phyloP scores from a whole-genome alignment of 2,329 filamentous ascomycete species.

The Calonectria hongkongensis region DNA sequence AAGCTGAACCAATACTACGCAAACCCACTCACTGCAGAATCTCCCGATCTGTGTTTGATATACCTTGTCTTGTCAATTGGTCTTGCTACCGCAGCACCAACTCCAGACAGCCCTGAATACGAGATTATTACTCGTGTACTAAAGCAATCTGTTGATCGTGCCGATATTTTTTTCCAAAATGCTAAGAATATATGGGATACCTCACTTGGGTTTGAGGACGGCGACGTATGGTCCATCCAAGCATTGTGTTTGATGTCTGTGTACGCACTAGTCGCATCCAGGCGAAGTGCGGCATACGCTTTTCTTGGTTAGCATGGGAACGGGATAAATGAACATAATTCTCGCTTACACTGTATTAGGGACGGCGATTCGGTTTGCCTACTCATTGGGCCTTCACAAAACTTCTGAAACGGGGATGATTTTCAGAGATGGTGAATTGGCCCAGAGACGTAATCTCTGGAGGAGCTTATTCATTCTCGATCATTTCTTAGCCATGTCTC shows the following conservation, averaged over 20 bases:
- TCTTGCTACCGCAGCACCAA: slow-evolving; percentile 73
- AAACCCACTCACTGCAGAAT: slow-evolving; percentile 69
- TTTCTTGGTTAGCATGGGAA: slow-evolving; percentile 70
- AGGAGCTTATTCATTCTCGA: slow-evolving; percentile 79
- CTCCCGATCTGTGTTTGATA: slow-evolving; percentile 74
- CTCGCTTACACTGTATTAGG: slow-evolving; percentile 60
- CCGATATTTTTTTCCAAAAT: slow-evolving; percentile 78
- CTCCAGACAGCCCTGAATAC: slow-evolving; percentile 69
- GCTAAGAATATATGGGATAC: slow-evolving; percentile 71
- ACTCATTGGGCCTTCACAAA: slow-evolving; percentile 77
- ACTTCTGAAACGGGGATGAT: slow-evolving; percentile 73
- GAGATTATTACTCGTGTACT: slow-evolving; percentile 71
- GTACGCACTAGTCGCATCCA: slow-evolving; percentile 77
- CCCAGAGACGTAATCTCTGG: slow-evolving; percentile 75
- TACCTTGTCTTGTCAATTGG: slow-evolving; percentile 79
- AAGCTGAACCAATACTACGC: slow-evolving; percentile 72
- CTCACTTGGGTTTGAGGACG: slow-evolving; percentile 73
- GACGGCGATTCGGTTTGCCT: slow-evolving; percentile 78
- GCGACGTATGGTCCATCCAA: slow-evolving; percentile 79
- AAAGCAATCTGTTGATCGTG: slow-evolving; percentile 68
- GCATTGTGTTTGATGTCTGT: slow-evolving; percentile 78
- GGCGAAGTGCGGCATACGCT: slow-evolving; percentile 77
- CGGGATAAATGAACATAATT: not conserved
- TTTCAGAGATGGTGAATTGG: slow-evolving; percentile 68
- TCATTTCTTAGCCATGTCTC: slow-evolving; percentile 76